Percentiles rank a stretch among this genome's conserved stretches.
These are phyloP conservation scores for Fragaria iinumae DNA, from an alignment of 306 rosid species.

Conservation along the genomic window DNA sequence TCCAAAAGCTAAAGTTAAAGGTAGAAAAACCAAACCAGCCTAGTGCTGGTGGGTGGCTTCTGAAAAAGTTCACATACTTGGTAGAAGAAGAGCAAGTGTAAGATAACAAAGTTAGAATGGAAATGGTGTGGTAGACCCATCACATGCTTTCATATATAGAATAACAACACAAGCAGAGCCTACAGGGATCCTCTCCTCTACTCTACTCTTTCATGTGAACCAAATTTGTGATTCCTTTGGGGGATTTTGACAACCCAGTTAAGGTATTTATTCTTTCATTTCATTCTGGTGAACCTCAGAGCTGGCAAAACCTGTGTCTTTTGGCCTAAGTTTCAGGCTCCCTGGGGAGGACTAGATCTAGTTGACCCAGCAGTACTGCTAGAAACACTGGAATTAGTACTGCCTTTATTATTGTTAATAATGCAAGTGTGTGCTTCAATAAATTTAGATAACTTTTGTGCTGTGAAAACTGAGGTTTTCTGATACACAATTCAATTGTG, in stretches of 20 bases:
- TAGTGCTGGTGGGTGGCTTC: conserved; percentile 44
- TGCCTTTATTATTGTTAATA: not conserved
- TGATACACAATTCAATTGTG: not conserved
- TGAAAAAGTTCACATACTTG: conserved; percentile 72
- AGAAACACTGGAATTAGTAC: not conserved
- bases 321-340: not conserved
- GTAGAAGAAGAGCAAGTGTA: not conserved
- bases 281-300: not conserved
- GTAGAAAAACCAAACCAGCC: conserved; percentile 20
- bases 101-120: not conserved
- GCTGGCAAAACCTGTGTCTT: not conserved
- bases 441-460: not conserved
- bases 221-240: not conserved
- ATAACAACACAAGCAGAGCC: not conserved
- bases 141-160: conserved; percentile 13
- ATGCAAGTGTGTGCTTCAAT: not conserved
- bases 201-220: not conserved
- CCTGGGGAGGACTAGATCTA: not conserved
- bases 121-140: conserved; percentile 5
- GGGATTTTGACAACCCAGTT: not conserved
- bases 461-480: not conserved
- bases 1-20: conserved; percentile 29
- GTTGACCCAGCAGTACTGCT: conserved; percentile 4
- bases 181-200: not conserved
- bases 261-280: conserved; percentile 1